Evolutionary conservation across 345 rosid species (phyloP).

Genomic region (Geranium brycei): DNA sequence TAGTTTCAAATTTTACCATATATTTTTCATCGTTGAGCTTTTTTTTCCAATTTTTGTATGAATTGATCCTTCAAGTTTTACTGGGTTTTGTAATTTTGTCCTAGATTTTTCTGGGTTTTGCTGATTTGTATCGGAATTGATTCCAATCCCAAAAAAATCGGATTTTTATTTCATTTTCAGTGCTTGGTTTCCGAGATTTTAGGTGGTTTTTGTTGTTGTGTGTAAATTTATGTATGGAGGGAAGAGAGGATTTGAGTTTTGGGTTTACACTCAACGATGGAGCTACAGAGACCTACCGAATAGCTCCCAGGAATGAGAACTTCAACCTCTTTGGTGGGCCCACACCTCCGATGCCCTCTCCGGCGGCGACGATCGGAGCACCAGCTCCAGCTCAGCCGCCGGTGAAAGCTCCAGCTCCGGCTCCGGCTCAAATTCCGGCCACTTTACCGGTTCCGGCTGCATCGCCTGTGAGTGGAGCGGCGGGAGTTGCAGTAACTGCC

Average conservation of each 20-base stretch:
- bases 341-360: conserved; percentile 2
- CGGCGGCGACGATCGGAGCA: conserved; percentile 2
- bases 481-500: conserved; percentile 6
- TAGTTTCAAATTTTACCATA: not conserved
- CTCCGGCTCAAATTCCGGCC: not conserved
- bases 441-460: not conserved
- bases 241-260: conserved; percentile 33
- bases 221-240: conserved; percentile 41
- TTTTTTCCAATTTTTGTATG: not conserved
- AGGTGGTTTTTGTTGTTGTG: conserved; percentile 13
- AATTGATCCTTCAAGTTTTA: not conserved
- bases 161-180: no score
- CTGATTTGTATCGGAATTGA: not conserved
- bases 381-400: conserved; percentile 3
- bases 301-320: conserved; percentile 44
- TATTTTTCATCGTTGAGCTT: not conserved
- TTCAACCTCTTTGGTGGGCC: conserved; percentile 24
- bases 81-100: not conserved
- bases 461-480: conserved; percentile 1
- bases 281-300: conserved; percentile 33
- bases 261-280: conserved; percentile 35
- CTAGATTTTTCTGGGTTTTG: not conserved
- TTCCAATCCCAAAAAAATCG: not conserved
- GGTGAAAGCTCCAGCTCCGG: not conserved
- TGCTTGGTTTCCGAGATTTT: conserved; percentile 9